Evolutionary conservation across 768 basidiomycete species (phyloP), one percentile per base, ranked within the genome.

Genomic region (Russula ochroleuca): DNA sequence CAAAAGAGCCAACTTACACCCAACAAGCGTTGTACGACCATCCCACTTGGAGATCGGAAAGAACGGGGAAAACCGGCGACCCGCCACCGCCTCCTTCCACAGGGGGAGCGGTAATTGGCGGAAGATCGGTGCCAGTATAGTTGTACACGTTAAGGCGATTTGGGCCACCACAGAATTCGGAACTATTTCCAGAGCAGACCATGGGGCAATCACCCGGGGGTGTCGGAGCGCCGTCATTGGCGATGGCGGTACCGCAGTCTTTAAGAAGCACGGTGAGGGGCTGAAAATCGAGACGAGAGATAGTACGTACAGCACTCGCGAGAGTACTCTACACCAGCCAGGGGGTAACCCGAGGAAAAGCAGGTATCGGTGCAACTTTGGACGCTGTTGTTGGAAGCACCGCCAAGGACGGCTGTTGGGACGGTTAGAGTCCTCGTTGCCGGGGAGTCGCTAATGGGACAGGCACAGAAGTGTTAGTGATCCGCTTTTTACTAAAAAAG

Each of bases 101-200:
- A 47, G 45, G 35, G 35, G 35, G 35, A 15, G 76, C 76, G 2
- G 47, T 23, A 10, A 25, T 48, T 1, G 68, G 53, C 1, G 72
- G 69, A 65, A 83, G 80, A 25, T 84, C 75, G 0, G 79, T 81
- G 0, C 85, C 86, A 45, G 87, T 89, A 66, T 82, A 88, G 71
- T 88, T 87, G 72, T 87, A 90, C 3, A 85, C 72, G 58, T 82
- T 86, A 23, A 90, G 75, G 49, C 82, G 75, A 69, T 86, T 79
- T 0, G 88, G 85, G 38, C 89, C 90, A 23, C 90, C 90, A 67
- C 90, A 92, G 63, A 84, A 84, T 69, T 90, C 84, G 0, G 83
- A 77, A 45, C 72, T 74, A 62, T 86, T 85, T 14, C 87, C 88
- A 3, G 72, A 73, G 70, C 88, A 91, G 31, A 77, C 66, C 87